These are phyloP conservation scores for Zasmidium angulare DNA, from an alignment of 2,329 filamentous ascomycete species.

Conservation along the genomic window DNA sequence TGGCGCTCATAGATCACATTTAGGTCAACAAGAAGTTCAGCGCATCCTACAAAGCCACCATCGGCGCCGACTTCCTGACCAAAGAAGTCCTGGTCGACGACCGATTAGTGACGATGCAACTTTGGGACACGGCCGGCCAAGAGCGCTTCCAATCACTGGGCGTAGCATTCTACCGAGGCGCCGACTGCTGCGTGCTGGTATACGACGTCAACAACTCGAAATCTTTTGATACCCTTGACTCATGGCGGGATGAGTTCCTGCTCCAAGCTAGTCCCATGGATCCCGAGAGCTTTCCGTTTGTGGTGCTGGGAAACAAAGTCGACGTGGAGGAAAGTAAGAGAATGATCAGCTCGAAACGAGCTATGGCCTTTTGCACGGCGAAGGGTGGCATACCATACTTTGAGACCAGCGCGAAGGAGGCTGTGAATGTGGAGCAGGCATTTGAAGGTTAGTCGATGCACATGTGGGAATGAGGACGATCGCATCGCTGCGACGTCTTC, in stretches of 20 bases:
- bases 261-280: constrained; percentile 96
- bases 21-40: constrained; percentile 99
- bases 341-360: constrained; percentile 91
- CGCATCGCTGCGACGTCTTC: neutral
- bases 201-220: constrained; percentile 99
- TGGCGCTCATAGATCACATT: constrained; percentile 9
- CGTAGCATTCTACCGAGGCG: constrained; percentile 94
- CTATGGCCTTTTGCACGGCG: constrained; percentile 95
- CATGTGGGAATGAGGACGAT: neutral
- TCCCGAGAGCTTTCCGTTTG: constrained; percentile 96
- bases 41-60: constrained; percentile 98
- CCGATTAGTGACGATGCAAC: constrained; percentile 97
- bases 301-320: constrained; percentile 98
- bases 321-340: constrained; percentile 97
- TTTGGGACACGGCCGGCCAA: constrained; percentile 97
- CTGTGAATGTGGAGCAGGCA: constrained; percentile 92
- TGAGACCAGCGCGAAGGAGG: constrained; percentile 98
- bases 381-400: constrained; percentile 98
- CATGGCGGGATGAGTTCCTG: constrained; percentile 97
- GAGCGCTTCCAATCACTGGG: constrained; percentile 97
- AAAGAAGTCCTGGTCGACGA: constrained; percentile 98
- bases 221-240: constrained; percentile 97
- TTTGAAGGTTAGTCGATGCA: constrained; percentile 56
- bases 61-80: constrained; percentile 96
- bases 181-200: constrained; percentile 95